Percentiles rank a stretch among this genome's conserved stretches.
Evolutionary conservation across 768 basidiomycete species (phyloP).

Genomic region (Coprinellus aureogranulatus): DNA sequence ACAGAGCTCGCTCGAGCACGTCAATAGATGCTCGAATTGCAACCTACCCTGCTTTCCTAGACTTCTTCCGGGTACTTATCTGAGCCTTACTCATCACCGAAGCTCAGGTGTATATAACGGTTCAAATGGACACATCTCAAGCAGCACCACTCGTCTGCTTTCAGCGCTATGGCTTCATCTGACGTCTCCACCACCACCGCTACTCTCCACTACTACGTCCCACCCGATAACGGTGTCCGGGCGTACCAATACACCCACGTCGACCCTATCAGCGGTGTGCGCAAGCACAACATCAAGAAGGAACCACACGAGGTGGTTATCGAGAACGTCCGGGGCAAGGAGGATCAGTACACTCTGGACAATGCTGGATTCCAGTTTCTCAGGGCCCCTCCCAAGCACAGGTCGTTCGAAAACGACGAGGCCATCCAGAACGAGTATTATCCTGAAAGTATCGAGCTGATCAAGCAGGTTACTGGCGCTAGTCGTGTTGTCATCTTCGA

Average conservation of each 20-base stretch:
- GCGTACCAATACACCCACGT: slow-evolving; percentile 36
- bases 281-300: slow-evolving; percentile 18
- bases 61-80: no score
- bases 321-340: slow-evolving; percentile 54
- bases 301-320: slow-evolving; percentile 33
- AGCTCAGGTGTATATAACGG: no score
- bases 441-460: slow-evolving; percentile 51
- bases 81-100: no score
- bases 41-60: no score
- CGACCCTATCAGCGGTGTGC: slow-evolving; percentile 22
- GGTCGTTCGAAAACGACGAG: slow-evolving; percentile 36
- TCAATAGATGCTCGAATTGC: no score
- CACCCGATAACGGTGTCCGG: slow-evolving; percentile 37
- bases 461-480: slow-evolving; percentile 59
- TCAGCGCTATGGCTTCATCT: neutral
- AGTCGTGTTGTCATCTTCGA: slow-evolving; percentile 58
- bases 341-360: slow-evolving; percentile 42
- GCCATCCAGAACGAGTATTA: slow-evolving; percentile 55
- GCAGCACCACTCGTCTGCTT: no score
- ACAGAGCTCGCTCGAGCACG: neutral
- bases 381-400: slow-evolving; percentile 36
- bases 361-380: slow-evolving; percentile 49
- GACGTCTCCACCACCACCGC: slow-evolving; percentile 23
- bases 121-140: no score
- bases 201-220: slow-evolving; percentile 35